A percentile compares a stretch with the other conserved stretches of the same genome.
Evolutionary conservation across 148 eudicot species (phyloP).

Genomic region (Agrostemma githago): DNA sequence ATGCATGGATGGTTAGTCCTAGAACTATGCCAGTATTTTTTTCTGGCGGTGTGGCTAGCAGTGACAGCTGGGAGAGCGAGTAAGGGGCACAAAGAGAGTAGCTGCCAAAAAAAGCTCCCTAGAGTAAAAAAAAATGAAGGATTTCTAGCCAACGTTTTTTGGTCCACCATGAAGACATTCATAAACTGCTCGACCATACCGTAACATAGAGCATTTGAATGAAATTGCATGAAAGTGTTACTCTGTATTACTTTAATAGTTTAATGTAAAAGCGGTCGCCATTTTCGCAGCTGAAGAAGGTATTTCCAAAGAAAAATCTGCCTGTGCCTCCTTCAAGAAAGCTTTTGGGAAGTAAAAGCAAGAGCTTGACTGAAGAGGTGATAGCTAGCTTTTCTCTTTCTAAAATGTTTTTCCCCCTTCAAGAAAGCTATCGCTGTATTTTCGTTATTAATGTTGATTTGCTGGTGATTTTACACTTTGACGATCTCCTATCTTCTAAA

Average conservation of each 20-base stretch:
- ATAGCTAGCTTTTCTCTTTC: constrained; percentile 1
- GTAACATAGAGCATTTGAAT: constrained; percentile 17
- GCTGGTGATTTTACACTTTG: neutral
- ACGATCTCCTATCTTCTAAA: neutral
- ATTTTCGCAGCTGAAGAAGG: constrained; percentile 52
- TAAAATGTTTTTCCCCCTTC: neutral
- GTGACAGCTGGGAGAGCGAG: no score
- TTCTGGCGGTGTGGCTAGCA: neutral
- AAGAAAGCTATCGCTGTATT: neutral
- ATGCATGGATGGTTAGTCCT: neutral
- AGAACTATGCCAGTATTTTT: neutral
- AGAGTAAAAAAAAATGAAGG: no score
- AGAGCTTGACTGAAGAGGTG: constrained; percentile 76
- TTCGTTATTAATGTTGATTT: neutral
- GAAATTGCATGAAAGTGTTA: constrained; percentile 1
- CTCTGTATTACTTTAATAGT: neutral
- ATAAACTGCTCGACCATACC: neutral
- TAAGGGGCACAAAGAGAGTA: no score
- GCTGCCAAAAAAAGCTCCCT: no score
- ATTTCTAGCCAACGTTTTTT: neutral
- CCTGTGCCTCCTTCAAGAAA: constrained; percentile 82
- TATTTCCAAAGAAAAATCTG: constrained; percentile 58
- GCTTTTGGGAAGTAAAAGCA: constrained; percentile 63
- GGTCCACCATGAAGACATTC: no score
- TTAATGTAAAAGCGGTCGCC: neutral